phyloP scores from a whole-genome alignment of 495 filamentous ascomycete species.

The Friedmanniomyces endolithicus region DNA sequence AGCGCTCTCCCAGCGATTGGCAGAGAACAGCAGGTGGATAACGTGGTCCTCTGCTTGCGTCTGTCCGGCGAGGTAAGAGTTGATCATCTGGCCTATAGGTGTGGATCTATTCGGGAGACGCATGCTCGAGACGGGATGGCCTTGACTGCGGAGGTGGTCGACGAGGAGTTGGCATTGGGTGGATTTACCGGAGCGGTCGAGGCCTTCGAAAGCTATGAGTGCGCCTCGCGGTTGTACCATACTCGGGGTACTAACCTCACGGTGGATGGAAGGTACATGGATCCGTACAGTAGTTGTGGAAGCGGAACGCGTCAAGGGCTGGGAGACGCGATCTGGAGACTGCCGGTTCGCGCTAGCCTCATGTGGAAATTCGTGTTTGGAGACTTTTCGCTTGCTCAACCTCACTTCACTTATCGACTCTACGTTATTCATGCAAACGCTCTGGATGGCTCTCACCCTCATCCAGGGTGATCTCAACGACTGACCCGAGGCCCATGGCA shows the following conservation, averaged over 20 bases:
- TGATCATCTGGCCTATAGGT: conserved; percentile 79
- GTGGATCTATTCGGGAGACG: conserved; percentile 88
- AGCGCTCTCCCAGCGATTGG: conserved; percentile 86
- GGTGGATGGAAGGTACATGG: too few relatives aligned
- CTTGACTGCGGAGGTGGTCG: conserved; percentile 46
- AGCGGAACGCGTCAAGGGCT: neutral
- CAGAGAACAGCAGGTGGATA: conserved; percentile 90
- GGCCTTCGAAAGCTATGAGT: conserved; percentile 82
- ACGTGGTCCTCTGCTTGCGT: conserved; percentile 75
- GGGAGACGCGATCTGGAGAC: too few relatives aligned
- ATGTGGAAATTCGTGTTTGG: too few relatives aligned
- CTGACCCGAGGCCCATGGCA: too few relatives aligned
- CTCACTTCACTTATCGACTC: too few relatives aligned
- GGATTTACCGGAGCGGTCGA: conserved; percentile 90
- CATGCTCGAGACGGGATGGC: conserved; percentile 57
- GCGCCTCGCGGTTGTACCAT: conserved; percentile 21
- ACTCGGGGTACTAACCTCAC: neutral
- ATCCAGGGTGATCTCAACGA: too few relatives aligned
- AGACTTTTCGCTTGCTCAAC: too few relatives aligned
- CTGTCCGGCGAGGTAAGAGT: conserved; percentile 66
- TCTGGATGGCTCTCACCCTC: too few relatives aligned
- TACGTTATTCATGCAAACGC: too few relatives aligned
- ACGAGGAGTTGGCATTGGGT: conserved; percentile 74
- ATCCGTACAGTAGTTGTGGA: too few relatives aligned
- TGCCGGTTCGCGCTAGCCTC: too few relatives aligned